A percentile compares a stretch with the other conserved stretches of the same genome.
These are phyloP conservation scores for Beauveria medogensis DNA, from an alignment of 2,329 filamentous ascomycete genomes.

Conservation along the genomic window DNA sequence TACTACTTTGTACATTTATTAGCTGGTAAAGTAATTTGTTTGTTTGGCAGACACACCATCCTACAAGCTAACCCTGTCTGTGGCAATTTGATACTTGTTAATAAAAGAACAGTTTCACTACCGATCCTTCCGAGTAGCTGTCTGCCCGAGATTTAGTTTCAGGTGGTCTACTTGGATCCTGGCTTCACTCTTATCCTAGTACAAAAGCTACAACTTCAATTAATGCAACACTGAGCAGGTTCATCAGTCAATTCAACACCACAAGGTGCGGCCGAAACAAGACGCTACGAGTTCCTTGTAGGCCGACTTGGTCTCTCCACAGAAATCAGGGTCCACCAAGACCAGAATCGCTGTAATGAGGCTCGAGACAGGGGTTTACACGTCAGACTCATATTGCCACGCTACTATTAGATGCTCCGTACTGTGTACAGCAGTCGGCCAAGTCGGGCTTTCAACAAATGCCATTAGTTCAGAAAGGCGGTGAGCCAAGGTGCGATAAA, in stretches of 20 bases:
- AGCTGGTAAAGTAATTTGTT: not conserved
- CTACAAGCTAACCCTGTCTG: not conserved
- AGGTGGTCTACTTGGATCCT: too few species aligned
- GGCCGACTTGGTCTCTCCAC: not conserved
- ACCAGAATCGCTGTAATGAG: slow-evolving; percentile 4
- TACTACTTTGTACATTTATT: too few species aligned
- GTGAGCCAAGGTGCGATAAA: not conserved
- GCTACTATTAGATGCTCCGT: not conserved
- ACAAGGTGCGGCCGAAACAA: not conserved
- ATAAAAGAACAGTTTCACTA: not conserved
- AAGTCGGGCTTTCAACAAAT: not conserved
- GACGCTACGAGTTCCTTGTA: not conserved
- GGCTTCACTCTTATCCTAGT: not conserved
- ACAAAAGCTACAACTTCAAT: not conserved
- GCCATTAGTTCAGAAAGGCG: not conserved
- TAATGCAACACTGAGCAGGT: not conserved
- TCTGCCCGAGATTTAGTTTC: not conserved
- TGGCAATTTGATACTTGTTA: not conserved
- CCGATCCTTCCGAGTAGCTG: not conserved
- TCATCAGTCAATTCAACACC: not conserved
- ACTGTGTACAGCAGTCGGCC: too few species aligned
- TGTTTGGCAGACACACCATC: too few species aligned
- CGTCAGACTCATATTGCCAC: not conserved
- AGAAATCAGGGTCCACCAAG: slow-evolving; percentile 3
- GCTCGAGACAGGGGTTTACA: not conserved